Evolutionary conservation across 305 asterid genomes (phyloP).

Genomic region (Solanum hybrid): DNA sequence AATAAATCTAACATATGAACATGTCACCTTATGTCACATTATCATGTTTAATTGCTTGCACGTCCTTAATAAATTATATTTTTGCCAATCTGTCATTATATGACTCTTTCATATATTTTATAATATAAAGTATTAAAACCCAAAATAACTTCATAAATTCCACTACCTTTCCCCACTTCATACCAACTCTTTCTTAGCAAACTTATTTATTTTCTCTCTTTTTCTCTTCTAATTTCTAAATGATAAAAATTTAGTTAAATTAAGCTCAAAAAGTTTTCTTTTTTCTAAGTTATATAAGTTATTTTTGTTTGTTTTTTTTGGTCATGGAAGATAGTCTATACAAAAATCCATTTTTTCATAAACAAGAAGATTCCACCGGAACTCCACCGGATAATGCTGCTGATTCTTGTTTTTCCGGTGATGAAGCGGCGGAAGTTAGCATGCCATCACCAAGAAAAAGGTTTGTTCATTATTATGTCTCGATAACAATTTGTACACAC

Average conservation of each 20-base stretch:
- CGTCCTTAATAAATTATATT: slow-evolving; percentile 51
- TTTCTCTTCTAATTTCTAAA: background rate
- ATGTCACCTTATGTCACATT: slow-evolving; percentile 15
- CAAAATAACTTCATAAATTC: slow-evolving; percentile 17
- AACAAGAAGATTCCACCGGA: slow-evolving; percentile 20
- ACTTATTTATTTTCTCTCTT: background rate
- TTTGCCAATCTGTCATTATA: slow-evolving; percentile 63
- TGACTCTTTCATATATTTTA: slow-evolving; percentile 21
- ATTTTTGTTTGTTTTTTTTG: background rate
- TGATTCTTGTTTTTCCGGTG: slow-evolving; percentile 41
- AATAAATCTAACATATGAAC: background rate
- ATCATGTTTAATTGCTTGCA: slow-evolving; percentile 54
- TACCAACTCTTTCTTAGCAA: slow-evolving; percentile 27
- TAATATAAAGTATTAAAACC: slow-evolving; percentile 17
- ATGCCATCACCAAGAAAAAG: slow-evolving; percentile 61
- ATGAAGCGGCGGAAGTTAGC: slow-evolving; percentile 41
- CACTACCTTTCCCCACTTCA: slow-evolving; percentile 33
- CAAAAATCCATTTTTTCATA: background rate
- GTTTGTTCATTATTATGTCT: slow-evolving; percentile 14
- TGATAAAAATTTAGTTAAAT: background rate
- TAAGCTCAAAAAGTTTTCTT: background rate
- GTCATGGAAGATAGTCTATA: slow-evolving; percentile 33
- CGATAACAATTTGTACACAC: background rate
- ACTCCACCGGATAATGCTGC: slow-evolving; percentile 39
- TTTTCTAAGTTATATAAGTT: background rate